phyloP scores from a whole-genome alignment of 352 stramenopile species.

The Discostella stelligera region DNA sequence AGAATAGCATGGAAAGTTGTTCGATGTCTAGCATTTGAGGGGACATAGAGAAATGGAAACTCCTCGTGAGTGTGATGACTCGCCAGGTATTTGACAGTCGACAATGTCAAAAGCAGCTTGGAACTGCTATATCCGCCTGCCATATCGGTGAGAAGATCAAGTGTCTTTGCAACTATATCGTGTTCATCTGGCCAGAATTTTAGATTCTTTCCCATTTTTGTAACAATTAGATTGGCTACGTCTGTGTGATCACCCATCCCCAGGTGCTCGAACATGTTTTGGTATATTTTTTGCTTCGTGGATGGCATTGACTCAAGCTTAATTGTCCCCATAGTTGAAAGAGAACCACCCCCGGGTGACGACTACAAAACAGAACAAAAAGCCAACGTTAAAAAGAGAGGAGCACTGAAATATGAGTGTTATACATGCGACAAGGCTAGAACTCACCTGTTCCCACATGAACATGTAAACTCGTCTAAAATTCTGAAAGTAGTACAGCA shows the following conservation, averaged over 20 bases:
- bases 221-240: conserved; percentile 98
- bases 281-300: conserved; percentile 93
- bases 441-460: conserved; percentile 82
- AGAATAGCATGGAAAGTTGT: conserved; percentile 98
- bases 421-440: not conserved
- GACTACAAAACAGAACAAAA: conserved; percentile 5
- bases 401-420: not conserved
- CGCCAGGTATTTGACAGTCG: conserved; percentile 96
- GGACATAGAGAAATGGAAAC: conserved; percentile 94
- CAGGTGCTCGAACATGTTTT: conserved; percentile 97
- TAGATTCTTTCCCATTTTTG: conserved; percentile 98
- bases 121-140: conserved; percentile 93
- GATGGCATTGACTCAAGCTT: conserved; percentile 87
- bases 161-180: conserved; percentile 93
- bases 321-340: conserved; percentile 67
- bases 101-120: conserved; percentile 95
- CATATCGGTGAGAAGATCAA: conserved; percentile 97
- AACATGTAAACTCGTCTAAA: conserved; percentile 85
- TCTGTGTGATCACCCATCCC: conserved; percentile 94
- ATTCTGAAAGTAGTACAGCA: conserved; percentile 96
- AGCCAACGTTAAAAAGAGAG: not conserved
- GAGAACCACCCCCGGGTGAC: conserved; percentile 26
- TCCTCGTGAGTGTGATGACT: conserved; percentile 94
- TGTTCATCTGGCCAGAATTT: conserved; percentile 97
- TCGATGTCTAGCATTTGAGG: conserved; percentile 91